Evolutionary conservation across 352 stramenopile species (phyloP), one percentile per base, ranked within the genome.

Genomic region (Globisporangium takayamanum): DNA sequence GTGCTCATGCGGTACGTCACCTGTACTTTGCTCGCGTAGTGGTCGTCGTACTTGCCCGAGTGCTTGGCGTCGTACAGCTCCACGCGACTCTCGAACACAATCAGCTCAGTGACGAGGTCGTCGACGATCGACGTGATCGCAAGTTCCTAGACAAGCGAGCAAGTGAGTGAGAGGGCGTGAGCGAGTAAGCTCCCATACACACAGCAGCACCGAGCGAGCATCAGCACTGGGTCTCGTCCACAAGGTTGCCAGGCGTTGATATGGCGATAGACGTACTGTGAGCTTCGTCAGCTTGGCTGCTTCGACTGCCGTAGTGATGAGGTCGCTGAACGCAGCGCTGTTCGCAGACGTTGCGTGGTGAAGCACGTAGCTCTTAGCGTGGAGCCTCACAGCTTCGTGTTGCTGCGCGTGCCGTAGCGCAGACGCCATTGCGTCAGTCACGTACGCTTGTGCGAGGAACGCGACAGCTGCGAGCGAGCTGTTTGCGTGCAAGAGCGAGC

Each of bases 11-110:
- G 82, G 48, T 70, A 92, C 5, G 71, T 62, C 3, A 78, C 76
- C 60, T 92, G 82, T 0, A 92, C 57, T 61, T 89, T 89, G 53
- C 73, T 87, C 15, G 82, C 82, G 28, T 81, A 89, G 49, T 78
- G 75, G 42, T 88, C 76, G 44, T 84, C 65, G 50, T 72, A 90
- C 1, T 74, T 75, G 7, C 77, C 79, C 1, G 74, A 88, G 30
- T 68, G 68, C 60, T 87, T 89, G 8, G 73, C 73, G 3, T 80
- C 46, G 22, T 84, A 70, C 22, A 88, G 62, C 22, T 75, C 75
- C 5, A 85, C 59, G 18, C 77, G 73, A n/a, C 75, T 79, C 56
- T 90, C 80, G 45, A 67, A 69, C 5, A 62, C 66, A 26, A 90
- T 76, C 22, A 88, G 66, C 20, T 87, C 72, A 0, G 58, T 2